Evolutionary conservation across 1,139 yeast species (phyloP), one percentile per base, ranked within the genome.

Genomic region (Nakaseomyces delphensis): DNA sequence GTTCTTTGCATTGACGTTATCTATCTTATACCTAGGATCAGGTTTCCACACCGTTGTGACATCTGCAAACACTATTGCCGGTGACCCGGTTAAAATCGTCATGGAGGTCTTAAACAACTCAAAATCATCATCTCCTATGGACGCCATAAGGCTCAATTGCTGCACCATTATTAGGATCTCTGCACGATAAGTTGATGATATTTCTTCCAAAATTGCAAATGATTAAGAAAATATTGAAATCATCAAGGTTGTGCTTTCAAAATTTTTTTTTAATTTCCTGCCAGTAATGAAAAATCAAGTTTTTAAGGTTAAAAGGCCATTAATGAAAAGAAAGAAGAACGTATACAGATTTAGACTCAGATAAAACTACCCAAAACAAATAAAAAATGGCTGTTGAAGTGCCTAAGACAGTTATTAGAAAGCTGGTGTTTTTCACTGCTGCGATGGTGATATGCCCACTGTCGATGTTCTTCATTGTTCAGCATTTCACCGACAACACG

Each of bases 381-480:
- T n/a, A n/a, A n/a, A n/a, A 27, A 45, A 75, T 74, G 79, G 74
- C 79, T 36, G 74, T 66, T 36, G 82, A 78, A 55, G 74, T 79
- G 46, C 84, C 85, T 45, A 68, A 69, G 44, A 52, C 65, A 11
- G 68, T 66, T 16, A 52, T 62, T 18, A 73, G 71, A 51, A 89
- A 89, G 64, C 76, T 91, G 51, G 74, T 85, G 63, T 73, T 84
- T 55, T 89, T 86, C 73, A 86, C 97, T 10, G 85, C 74, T 3
- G 86, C 94, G 41, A 89, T 91, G 96, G 78, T 91, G 45, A 63
- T 78, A 24, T 73, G 81, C 40, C 98, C 98, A 8, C 58, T 91
- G 52, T 47, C 73, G 38, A 68, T 86, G 2, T 91, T 91, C 65
- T 91, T 89, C 63, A 49, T 70, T 7, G 64, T 75, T 28, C 86